Conservation (phyloP, 1,139 yeast genomes). For the Debaryomyces nepalensis region DNA sequence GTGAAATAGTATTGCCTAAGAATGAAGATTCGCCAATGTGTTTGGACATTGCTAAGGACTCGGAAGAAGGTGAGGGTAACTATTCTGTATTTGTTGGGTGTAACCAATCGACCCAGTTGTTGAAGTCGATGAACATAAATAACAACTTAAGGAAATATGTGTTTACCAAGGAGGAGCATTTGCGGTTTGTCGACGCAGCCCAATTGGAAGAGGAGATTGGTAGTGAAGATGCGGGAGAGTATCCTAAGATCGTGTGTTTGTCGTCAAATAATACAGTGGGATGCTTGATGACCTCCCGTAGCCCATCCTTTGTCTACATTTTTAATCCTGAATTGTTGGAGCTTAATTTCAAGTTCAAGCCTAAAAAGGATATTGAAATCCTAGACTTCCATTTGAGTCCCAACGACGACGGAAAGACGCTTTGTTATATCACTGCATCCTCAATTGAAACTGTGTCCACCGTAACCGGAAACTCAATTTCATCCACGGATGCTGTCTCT, state of each 20-base stretch:
- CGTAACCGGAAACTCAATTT: slow-evolving; percentile 45
- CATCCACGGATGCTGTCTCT: slow-evolving; percentile 31
- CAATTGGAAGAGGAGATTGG: slow-evolving; percentile 48
- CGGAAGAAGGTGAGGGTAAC: slow-evolving; percentile 33
- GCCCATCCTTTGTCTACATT: slow-evolving; percentile 62
- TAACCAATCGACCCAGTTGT: slow-evolving; percentile 63
- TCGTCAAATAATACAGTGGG: slow-evolving; percentile 60
- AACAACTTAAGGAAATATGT: slow-evolving; percentile 73
- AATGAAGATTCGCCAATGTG: slow-evolving; percentile 80
- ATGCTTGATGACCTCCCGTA: slow-evolving; percentile 63
- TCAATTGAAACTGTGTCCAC: slow-evolving; percentile 59
- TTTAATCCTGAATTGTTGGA: slow-evolving; percentile 62
- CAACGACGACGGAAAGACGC: slow-evolving; percentile 50
- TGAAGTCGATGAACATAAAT: slow-evolving; percentile 63
- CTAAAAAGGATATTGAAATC: slow-evolving; percentile 27
- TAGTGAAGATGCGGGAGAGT: slow-evolving; percentile 47
- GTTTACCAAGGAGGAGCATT: slow-evolving; percentile 59
- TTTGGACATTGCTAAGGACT: slow-evolving; percentile 50
- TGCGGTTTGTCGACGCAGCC: slow-evolving; percentile 63
- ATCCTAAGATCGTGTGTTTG: slow-evolving; percentile 61
- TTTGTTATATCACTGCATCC: slow-evolving; percentile 60
- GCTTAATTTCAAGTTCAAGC: slow-evolving; percentile 26
- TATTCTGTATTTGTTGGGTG: slow-evolving; percentile 70
- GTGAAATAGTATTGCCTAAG: slow-evolving; percentile 64
- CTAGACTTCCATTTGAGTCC: slow-evolving; percentile 38